Evolutionary conservation across 345 rosid species (phyloP).

Genomic region (Clarkia xantiana): DNA sequence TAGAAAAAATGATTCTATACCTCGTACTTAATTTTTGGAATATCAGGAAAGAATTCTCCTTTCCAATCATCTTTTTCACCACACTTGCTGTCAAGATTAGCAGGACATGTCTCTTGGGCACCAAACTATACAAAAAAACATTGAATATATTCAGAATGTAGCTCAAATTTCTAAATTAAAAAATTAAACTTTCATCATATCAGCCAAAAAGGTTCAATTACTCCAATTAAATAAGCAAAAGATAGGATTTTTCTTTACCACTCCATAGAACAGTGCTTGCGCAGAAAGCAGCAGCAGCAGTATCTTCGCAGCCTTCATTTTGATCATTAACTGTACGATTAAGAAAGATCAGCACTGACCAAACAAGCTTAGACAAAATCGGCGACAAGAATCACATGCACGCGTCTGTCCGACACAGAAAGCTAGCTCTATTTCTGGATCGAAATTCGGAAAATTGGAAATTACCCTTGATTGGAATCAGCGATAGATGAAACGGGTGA

Average conservation of each 20-base stretch:
- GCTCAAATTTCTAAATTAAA: neutral
- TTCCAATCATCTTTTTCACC: conserved; percentile 59
- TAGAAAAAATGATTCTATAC: conserved; percentile 15
- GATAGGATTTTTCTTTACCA: neutral
- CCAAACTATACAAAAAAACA: conserved; percentile 31
- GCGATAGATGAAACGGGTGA: neutral
- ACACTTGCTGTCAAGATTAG: conserved; percentile 44
- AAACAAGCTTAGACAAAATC: neutral
- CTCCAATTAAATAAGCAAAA: neutral
- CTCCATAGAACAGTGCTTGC: neutral
- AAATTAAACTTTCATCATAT: neutral
- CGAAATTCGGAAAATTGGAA: no score
- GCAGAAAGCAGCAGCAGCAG: neutral
- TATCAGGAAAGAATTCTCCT: conserved; percentile 82
- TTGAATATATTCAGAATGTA: neutral
- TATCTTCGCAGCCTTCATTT: conserved; percentile 2
- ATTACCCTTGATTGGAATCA: neutral
- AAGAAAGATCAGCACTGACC: neutral
- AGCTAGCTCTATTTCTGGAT: neutral
- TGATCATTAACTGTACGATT: neutral
- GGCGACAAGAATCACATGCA: neutral
- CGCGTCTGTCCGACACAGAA: neutral
- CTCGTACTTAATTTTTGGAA: conserved; percentile 75
- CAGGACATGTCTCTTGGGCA: conserved; percentile 57
- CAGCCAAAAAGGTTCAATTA: neutral